These are phyloP conservation scores for Calocybe gangraenosa DNA, from an alignment of 768 basidiomycete genomes.

Conservation along the genomic window DNA sequence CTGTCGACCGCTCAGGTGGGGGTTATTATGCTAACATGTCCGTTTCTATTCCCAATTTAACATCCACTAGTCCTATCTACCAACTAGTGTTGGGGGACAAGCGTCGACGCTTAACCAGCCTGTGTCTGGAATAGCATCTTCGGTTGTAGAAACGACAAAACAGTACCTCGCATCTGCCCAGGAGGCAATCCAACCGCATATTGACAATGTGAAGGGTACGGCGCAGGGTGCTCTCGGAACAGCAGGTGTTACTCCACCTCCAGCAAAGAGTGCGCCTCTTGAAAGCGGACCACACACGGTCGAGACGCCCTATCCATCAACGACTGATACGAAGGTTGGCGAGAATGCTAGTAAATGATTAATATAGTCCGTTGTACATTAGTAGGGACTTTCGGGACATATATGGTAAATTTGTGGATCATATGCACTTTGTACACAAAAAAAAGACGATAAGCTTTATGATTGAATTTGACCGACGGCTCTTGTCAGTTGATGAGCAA, in stretches of 20 bases:
- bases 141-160: slow-evolving; percentile 25
- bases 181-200: slow-evolving; percentile 33
- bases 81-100: slow-evolving; percentile 22
- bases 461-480: slow-evolving; percentile 6
- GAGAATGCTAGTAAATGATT: slow-evolving; percentile 13
- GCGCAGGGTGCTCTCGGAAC: slow-evolving; percentile 26
- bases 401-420: not conserved
- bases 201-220: slow-evolving; percentile 33
- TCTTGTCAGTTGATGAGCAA: too few species aligned
- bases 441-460: not conserved
- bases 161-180: slow-evolving; percentile 19
- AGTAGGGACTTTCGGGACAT: not conserved
- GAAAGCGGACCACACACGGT: slow-evolving; percentile 34
- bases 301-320: slow-evolving; percentile 26
- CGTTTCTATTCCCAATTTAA: not conserved
- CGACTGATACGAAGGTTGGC: slow-evolving; percentile 20
- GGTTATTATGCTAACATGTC: not conserved
- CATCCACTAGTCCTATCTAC: slow-evolving; percentile 22
- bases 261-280: slow-evolving; percentile 26
- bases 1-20: slow-evolving; percentile 43
- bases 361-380: not conserved
- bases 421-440: too few species aligned
- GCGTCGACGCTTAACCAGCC: slow-evolving; percentile 10
- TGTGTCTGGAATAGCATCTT: slow-evolving; percentile 21
- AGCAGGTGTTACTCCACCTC: slow-evolving; percentile 7